Percentiles rank a stretch among this genome's conserved stretches.
Conservation (phyloP, 2,329 filamentous ascomycete species). For the Aspergillus proliferans region DNA sequence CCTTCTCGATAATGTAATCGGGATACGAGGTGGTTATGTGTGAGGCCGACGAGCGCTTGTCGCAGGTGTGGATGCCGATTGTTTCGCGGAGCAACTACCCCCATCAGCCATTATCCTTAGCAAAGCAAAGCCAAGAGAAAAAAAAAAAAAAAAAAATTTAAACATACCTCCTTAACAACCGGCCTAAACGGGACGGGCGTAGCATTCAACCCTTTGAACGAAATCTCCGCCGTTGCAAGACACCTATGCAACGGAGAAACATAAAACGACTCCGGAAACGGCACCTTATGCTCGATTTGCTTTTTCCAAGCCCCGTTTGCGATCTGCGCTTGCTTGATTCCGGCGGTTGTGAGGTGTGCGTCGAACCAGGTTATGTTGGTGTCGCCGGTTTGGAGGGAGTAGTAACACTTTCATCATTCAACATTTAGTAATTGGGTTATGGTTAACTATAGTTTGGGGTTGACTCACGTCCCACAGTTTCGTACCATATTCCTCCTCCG, state of each 20-base stretch:
- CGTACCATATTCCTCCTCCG: conserved; percentile 53
- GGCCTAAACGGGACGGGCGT: conserved; percentile 49
- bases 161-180: conserved; percentile 48
- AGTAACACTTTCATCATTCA: conserved; percentile 43
- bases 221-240: conserved; percentile 50
- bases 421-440: no score
- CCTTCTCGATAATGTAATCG: conserved; percentile 45
- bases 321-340: conserved; percentile 46
- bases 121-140: no score
- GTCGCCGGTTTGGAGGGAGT: conserved; percentile 54
- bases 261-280: conserved; percentile 51
- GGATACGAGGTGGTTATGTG: conserved; percentile 47
- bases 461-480: conserved; percentile 52
- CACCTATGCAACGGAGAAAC: conserved; percentile 54
- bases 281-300: conserved; percentile 45
- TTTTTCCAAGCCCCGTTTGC: conserved; percentile 44
- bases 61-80: conserved; percentile 57
- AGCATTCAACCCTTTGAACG: conserved; percentile 42
- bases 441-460: neutral
- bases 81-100: conserved; percentile 49
- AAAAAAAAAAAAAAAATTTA: no score
- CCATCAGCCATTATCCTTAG: neutral
- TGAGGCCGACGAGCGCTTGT: conserved; percentile 47
- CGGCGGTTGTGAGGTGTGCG: conserved; percentile 50
- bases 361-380: conserved; percentile 52